A percentile compares a stretch with the other conserved stretches of the same genome.
phyloP scores from a whole-genome alignment of 495 filamentous ascomycete species.

The Ramalina intermedia region DNA sequence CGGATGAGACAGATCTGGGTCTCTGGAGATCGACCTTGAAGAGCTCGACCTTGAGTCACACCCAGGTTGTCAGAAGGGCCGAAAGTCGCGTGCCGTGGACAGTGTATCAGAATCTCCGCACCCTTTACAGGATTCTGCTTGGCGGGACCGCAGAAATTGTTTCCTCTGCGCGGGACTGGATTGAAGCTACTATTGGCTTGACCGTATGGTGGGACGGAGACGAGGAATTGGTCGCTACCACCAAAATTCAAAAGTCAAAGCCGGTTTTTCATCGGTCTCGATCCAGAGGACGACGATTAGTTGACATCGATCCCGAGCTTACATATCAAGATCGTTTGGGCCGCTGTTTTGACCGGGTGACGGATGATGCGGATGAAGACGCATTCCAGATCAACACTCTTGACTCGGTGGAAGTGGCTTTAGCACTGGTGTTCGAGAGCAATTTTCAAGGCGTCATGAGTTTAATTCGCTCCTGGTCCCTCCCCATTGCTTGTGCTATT shows the following conservation, averaged over 20 bases:
- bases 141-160: conserved; percentile 58
- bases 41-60: conserved; percentile 27
- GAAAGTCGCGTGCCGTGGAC: conserved; percentile 75
- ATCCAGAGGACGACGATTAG: conserved; percentile 18
- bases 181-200: conserved; percentile 66
- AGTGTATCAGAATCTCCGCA: conserved; percentile 64
- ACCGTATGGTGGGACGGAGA: conserved; percentile 83
- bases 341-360: conserved; percentile 34
- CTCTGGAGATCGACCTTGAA: conserved; percentile 41
- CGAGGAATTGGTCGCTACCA: conserved; percentile 26
- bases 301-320: conserved; percentile 30
- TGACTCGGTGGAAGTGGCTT: conserved; percentile 57
- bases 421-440: conserved; percentile 66
- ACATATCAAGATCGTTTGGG: conserved; percentile 41
- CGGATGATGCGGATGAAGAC: conserved; percentile 29
- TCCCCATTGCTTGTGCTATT: conserved; percentile 58
- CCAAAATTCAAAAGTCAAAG: conserved; percentile 19
- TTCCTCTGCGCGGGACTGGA: conserved; percentile 61
- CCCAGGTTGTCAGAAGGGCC: conserved; percentile 54
- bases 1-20: conserved; percentile 25
- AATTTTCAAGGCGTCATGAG: conserved; percentile 58
- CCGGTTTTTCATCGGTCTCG: conserved; percentile 17
- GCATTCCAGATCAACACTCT: conserved; percentile 56
- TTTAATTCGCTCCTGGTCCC: conserved; percentile 64
- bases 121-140: conserved; percentile 60